Evolutionary conservation across 208 protist species (phyloP).

Genomic region (Borovskyia barvae): DNA sequence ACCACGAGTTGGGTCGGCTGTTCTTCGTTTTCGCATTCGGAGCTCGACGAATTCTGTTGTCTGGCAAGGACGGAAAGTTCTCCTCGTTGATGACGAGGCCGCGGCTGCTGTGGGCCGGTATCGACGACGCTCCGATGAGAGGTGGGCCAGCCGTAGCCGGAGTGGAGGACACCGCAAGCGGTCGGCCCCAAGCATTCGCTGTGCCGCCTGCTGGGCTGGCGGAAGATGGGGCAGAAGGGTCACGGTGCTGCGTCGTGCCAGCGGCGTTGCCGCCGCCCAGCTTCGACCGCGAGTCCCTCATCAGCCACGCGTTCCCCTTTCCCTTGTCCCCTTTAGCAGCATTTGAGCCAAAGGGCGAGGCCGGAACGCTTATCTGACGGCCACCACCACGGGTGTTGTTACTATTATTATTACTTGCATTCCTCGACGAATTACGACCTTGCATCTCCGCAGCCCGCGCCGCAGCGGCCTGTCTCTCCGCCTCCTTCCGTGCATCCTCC

Average conservation of each 20-base stretch:
- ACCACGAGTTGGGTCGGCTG: conserved; percentile 44
- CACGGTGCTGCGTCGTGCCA: conserved; percentile 1
- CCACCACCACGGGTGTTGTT: not conserved
- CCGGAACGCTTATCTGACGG: too few species aligned
- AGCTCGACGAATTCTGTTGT: conserved; percentile 13
- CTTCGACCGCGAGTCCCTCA: conserved; percentile 19
- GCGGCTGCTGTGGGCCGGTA: not conserved
- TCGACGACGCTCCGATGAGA: not conserved
- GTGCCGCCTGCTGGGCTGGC: too few species aligned
- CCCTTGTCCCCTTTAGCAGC: conserved; percentile 26
- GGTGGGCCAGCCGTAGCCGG: too few species aligned
- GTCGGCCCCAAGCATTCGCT: too few species aligned
- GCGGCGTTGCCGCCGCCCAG: conserved; percentile 8
- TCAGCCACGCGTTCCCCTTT: conserved; percentile 46
- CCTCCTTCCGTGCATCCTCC: conserved; percentile 44
- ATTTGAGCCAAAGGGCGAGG: not conserved
- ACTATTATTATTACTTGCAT: not conserved
- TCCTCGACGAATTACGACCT: not conserved
- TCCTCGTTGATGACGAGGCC: conserved; percentile 40
- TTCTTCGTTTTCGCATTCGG: conserved; percentile 28
- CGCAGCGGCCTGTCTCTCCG: conserved; percentile 29
- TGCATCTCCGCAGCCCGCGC: conserved; percentile 18
- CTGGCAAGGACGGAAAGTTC: conserved; percentile 52
- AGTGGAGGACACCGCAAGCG: too few species aligned
- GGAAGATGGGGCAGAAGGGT: not conserved